Percentiles rank a stretch among this genome's conserved stretches.
Evolutionary conservation across 495 filamentous ascomycete species (phyloP).

Genomic region (Aspergillus cristatus): DNA sequence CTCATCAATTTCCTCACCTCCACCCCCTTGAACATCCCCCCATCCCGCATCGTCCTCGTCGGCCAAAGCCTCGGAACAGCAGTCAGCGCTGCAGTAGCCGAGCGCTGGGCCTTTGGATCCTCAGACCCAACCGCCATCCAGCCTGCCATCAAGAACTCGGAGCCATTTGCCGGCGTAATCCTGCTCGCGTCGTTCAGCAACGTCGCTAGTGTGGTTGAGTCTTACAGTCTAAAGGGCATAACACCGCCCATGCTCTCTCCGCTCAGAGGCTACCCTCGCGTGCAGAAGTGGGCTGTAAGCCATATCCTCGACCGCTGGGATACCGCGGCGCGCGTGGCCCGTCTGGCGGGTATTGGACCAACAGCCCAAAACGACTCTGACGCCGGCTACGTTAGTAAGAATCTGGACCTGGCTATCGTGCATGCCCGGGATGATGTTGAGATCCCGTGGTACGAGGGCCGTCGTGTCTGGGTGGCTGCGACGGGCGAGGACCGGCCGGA

Average conservation of each 20-base stretch:
- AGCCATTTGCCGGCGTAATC: conserved; percentile 62
- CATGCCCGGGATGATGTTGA: conserved; percentile 69
- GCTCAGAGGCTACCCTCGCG: conserved; percentile 46
- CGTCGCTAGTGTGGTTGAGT: conserved; percentile 59
- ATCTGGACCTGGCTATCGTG: conserved; percentile 58
- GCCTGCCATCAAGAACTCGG: conserved; percentile 28
- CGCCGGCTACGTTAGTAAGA: conserved; percentile 32
- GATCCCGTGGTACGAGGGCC: conserved; percentile 54
- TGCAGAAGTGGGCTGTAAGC: conserved; percentile 37
- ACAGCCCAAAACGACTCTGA: conserved; percentile 12
- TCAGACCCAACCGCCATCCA: conserved; percentile 22
- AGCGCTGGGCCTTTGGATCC: conserved; percentile 51
- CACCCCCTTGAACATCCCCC: conserved; percentile 40
- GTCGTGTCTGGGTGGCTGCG: conserved; percentile 42
- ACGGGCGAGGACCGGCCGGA: conserved; percentile 38
- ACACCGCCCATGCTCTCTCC: conserved; percentile 78
- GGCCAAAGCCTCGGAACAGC: conserved; percentile 89
- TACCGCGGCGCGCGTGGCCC: conserved; percentile 39
- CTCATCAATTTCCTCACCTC: conserved; percentile 51
- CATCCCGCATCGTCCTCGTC: conserved; percentile 67
- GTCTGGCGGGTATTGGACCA: conserved; percentile 26
- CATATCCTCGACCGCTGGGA: conserved; percentile 49
- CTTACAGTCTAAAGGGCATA: conserved; percentile 63
- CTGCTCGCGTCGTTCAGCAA: conserved; percentile 72
- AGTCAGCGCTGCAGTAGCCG: conserved; percentile 60